Conservation (phyloP, 352 stramenopile species). For the Phytophthora agathidicida region DNA sequence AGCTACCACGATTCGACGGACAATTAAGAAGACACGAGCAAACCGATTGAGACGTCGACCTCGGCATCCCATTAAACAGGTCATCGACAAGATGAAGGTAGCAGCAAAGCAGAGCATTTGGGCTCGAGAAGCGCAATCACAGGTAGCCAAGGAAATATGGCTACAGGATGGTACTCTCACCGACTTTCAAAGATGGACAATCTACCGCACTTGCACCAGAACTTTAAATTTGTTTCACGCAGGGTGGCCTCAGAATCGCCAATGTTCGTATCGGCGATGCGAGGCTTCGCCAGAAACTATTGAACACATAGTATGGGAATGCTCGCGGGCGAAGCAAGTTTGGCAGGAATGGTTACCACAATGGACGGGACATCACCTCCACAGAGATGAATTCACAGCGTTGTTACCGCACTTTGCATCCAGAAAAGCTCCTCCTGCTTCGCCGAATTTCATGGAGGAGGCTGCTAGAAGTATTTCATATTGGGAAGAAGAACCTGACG, state of each 20-base stretch:
- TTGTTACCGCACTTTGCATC: neutral
- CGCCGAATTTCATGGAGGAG: neutral
- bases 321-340: neutral
- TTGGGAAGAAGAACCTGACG: neutral
- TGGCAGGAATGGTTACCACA: neutral
- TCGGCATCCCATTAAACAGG: too few species aligned
- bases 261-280: neutral
- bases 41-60: too few species aligned
- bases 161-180: too few species aligned
- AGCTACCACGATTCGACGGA: too few species aligned
- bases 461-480: neutral
- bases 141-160: too few species aligned
- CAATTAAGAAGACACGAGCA: too few species aligned
- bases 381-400: neutral
- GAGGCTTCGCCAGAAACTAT: too few species aligned
- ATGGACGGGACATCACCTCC: neutral
- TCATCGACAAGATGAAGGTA: too few species aligned
- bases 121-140: too few species aligned
- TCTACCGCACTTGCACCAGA: too few species aligned
- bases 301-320: neutral
- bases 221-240: neutral
- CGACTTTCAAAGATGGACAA: too few species aligned
- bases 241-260: neutral
- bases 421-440: neutral
- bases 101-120: too few species aligned